Evolutionary conservation across 169 alveolate genomes (phyloP).

Genomic region (Plasmodium knowlesi): DNA sequence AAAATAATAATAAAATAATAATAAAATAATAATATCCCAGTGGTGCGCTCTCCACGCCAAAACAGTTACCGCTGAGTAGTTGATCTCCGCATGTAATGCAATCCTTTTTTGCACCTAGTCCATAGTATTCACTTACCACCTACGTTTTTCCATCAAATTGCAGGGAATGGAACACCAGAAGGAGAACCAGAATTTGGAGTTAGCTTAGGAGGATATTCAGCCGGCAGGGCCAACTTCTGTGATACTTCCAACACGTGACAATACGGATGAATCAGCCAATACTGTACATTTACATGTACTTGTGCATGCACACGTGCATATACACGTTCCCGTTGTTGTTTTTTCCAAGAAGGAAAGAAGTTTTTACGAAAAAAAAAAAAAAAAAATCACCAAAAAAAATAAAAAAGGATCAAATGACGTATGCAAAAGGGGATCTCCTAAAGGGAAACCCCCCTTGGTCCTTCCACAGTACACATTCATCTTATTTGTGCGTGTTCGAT

Average conservation of each 20-base stretch:
- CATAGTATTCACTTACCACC: neutral
- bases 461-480: neutral
- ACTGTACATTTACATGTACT: no score
- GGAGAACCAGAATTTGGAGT: neutral
- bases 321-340: neutral
- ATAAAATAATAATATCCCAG: neutral
- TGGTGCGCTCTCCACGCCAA: neutral
- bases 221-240: neutral
- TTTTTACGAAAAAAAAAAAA: neutral
- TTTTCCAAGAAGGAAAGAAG: neutral
- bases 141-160: neutral
- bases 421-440: neutral
- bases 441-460: neutral
- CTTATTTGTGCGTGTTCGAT: neutral
- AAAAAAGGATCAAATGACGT: no score
- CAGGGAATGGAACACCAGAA: neutral
- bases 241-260: neutral
- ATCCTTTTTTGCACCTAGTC: neutral
- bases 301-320: no score
- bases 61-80: neutral
- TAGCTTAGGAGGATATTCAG: neutral
- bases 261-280: neutral
- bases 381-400: neutral
- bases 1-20: neutral
- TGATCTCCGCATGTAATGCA: neutral